Evolutionary conservation across 2,329 filamentous ascomycete species (phyloP).

Genomic region (Cercospora sojina): DNA sequence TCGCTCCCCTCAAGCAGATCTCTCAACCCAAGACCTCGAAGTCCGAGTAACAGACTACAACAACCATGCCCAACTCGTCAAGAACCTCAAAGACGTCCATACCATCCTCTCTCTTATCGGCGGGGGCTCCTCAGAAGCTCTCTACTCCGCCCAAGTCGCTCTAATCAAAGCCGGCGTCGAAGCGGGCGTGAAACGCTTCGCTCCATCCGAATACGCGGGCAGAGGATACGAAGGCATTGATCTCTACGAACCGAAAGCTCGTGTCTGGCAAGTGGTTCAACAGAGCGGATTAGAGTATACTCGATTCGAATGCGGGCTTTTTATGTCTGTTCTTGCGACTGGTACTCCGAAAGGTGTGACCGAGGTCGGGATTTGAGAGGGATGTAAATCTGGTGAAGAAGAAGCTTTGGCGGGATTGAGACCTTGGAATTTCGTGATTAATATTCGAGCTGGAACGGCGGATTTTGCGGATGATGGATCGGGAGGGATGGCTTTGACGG

Average conservation of each 20-base stretch:
- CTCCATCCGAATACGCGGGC: slow-evolving; percentile 57
- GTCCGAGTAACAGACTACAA: slow-evolving; percentile 33
- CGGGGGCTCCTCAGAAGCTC: slow-evolving; percentile 14
- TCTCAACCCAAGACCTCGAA: slow-evolving; percentile 25
- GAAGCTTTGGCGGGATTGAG: slow-evolving; percentile 38
- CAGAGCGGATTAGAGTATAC: slow-evolving; percentile 31
- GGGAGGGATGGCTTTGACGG: slow-evolving; percentile 48
- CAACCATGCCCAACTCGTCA: slow-evolving; percentile 26
- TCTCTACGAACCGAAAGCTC: slow-evolving; percentile 29
- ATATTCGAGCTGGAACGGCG: slow-evolving; percentile 47
- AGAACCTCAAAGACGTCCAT: slow-evolving; percentile 32
- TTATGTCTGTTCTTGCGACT: slow-evolving; percentile 34
- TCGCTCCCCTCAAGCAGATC: slow-evolving; percentile 28
- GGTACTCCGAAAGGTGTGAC: slow-evolving; percentile 32
- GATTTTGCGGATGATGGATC: slow-evolving; percentile 53
- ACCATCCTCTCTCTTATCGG: slow-evolving; percentile 36
- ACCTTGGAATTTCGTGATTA: slow-evolving; percentile 45
- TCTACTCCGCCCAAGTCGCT: slow-evolving; percentile 44
- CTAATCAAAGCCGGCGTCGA: slow-evolving; percentile 59
- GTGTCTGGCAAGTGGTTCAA: slow-evolving; percentile 29
- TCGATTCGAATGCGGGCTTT: slow-evolving; percentile 32
- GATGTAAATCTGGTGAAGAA: slow-evolving; percentile 30
- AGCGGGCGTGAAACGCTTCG: slow-evolving; percentile 60
- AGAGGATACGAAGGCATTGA: slow-evolving; percentile 30
- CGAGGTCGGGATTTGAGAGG: slow-evolving; percentile 26